Percentiles rank a stretch among this genome's conserved stretches.
Evolutionary conservation across 2,329 filamentous ascomycete genomes (phyloP).

Genomic region (Calonectria hongkongensis): DNA sequence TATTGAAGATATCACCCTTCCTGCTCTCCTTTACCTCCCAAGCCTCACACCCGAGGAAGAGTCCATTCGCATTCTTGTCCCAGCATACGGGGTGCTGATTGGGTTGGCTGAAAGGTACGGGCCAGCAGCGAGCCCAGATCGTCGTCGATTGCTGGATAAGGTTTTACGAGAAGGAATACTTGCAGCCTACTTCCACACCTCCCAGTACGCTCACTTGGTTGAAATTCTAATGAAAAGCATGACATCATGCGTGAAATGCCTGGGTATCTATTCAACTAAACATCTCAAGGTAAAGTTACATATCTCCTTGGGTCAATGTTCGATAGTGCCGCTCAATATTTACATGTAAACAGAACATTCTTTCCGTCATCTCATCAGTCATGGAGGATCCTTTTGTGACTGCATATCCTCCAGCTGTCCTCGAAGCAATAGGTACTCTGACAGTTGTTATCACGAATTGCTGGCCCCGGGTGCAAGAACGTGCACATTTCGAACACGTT

Average conservation of each 20-base stretch:
- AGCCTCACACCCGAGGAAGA: slow-evolving; percentile 84
- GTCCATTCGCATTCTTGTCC: slow-evolving; percentile 77
- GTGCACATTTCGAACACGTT: slow-evolving; percentile 77
- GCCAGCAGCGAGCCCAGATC: slow-evolving; percentile 50
- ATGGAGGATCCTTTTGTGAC: slow-evolving; percentile 82
- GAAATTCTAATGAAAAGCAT: slow-evolving; percentile 73
- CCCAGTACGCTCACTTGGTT: slow-evolving; percentile 75
- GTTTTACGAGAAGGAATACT: slow-evolving; percentile 75
- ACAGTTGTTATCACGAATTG: slow-evolving; percentile 76
- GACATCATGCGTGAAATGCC: slow-evolving; percentile 68
- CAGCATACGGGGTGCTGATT: slow-evolving; percentile 81
- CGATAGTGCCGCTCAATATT: slow-evolving; percentile 33
- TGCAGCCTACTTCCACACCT: slow-evolving; percentile 73
- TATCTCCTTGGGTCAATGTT: slow-evolving; percentile 3
- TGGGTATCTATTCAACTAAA: slow-evolving; percentile 79
- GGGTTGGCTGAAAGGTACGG: slow-evolving; percentile 66
- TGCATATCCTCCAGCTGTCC: slow-evolving; percentile 71
- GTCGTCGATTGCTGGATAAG: slow-evolving; percentile 69
- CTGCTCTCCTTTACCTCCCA: slow-evolving; percentile 85
- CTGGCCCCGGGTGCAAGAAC: slow-evolving; percentile 79
- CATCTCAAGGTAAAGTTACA: slow-evolving; percentile 75
- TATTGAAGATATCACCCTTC: slow-evolving; percentile 81
- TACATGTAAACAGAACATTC: slow-evolving; percentile 70
- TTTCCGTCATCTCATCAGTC: slow-evolving; percentile 79
- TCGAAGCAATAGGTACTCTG: slow-evolving; percentile 71